Base-by-base conservation (phyloP, 2,329 filamentous ascomycete genomes). In the Trichoderma sp. region DNA sequence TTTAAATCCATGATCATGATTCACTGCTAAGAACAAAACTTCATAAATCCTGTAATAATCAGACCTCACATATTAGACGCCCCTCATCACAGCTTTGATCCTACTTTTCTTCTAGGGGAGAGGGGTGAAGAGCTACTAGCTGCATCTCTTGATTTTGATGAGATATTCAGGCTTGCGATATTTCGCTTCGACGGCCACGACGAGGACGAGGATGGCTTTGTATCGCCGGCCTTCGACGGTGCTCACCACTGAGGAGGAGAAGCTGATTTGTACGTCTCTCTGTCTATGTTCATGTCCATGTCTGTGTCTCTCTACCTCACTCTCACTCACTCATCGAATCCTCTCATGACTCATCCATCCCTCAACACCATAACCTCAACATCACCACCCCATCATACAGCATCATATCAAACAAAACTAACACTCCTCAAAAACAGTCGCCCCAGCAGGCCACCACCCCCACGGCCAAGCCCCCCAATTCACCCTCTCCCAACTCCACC, bases 401-500 rank as follows among this genome's bases (percentile, higher is more conserved):
- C 43, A 20, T 50, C n/a, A 63, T 23, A 58, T 1, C n/a, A n/a
- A n/a, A n/a, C n/a, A 30, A 28, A 59, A 39, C 9, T 50, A 68
- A 57, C 50, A 57, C 20, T 53, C 8, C 32, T 1, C 2, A 13
- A 36, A 72, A 57, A 47, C 26, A 87, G 88, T 93, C 81, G 91
- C 91, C 6, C 91, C 92, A 4, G 88, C 89, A 57, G 88, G 86
- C 47, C 83, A 85, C 74, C 82, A 88, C 73, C 81, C 84, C 67
- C 83, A 88, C 68, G 83, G 85, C 2, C 92, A 92, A 80, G 93
- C 94, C 12, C 89, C 88, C 28, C 94, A 97, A 81, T 97, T 95
- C 85, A 89, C 87, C 64, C 82, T 80, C 68, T 88, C 88, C 76
- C 85, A 86, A 1, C 88, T 97, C 34, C 84, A 86, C 43, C 86